Evolutionary conservation across 108 stramenopile genomes (phyloP).

Genomic region (Pseudonitzschia multistriata): DNA sequence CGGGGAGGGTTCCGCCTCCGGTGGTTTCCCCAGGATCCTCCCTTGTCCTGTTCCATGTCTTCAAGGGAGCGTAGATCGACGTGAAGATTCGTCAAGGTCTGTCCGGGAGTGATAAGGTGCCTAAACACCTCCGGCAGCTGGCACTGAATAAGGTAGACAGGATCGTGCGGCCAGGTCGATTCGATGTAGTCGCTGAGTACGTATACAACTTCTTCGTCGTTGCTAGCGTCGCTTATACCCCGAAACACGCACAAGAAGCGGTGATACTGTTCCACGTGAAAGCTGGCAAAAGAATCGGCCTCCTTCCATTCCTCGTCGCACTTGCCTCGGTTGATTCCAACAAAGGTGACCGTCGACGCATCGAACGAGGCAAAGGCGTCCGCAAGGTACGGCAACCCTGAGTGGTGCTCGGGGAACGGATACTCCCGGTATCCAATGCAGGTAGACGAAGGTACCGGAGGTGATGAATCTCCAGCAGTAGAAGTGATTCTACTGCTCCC

Average conservation of each 20-base stretch:
- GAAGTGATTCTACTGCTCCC: no score
- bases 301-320: slow-evolving; percentile 12
- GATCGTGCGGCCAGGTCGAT: slow-evolving; percentile 3
- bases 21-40: background rate
- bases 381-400: slow-evolving; percentile 17
- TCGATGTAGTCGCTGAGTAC: slow-evolving; percentile 8
- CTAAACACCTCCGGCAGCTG: background rate
- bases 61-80: slow-evolving; percentile 10
- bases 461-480: no score
- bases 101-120: background rate
- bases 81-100: slow-evolving; percentile 1
- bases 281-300: slow-evolving; percentile 5
- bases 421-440: slow-evolving; percentile 9
- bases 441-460: background rate
- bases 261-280: background rate
- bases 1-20: background rate
- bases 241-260: slow-evolving; percentile 10
- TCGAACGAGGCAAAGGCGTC: slow-evolving; percentile 18
- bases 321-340: slow-evolving; percentile 9
- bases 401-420: slow-evolving; percentile 14
- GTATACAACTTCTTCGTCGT: background rate
- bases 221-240: background rate
- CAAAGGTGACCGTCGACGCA: background rate
- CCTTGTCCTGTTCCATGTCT: background rate
- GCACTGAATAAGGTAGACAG: slow-evolving; percentile 5